Evolutionary conservation across 176 grass and related monocot genomes (phyloP), one percentile per base, ranked within the genome.

Genomic region (Eremochloa ophiuroides): DNA sequence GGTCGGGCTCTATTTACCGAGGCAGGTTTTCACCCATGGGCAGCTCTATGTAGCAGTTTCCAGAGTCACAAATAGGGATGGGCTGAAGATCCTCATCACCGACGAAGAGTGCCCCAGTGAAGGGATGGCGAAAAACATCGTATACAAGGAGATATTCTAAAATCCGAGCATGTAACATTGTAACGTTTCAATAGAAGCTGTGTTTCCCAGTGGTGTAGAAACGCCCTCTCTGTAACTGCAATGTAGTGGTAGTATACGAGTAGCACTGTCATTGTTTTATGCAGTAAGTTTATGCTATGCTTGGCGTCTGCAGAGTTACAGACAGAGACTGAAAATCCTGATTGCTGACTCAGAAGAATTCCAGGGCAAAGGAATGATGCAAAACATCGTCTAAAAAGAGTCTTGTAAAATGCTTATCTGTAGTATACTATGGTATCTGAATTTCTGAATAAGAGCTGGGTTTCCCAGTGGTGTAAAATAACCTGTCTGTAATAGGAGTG

Each of bases 121-220:
- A 44, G 42, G 25, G 14, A 47, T 23, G 31, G 48, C 20, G 1
- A 53, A 14, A 75, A 75, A 75, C 20, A 25, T 75, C 20, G 31
- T 75, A 1, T 75, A 75, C 50, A 75, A 75, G 48, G 73, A 75
- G 18, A 56, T 75, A 10, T 58, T 75, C 50, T 58, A n/a, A n/a
- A 75, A 23, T 53, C 6, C 39, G 2, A 13, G 7, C 39, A 43
- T 2, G 1, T 10, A 28, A 31, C n/a, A n/a, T n/a, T n/a, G n/a
- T n/a, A n/a, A 27, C 0, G 12, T 26, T 40, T 59, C 12, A 59
- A 75, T 59, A 26, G 38, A 73, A 59, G 11, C 31, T 17, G 50
- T 22, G 31, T 23, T 18, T 34, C 13, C 34, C 34, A 76, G 51
- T 75, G 20, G 30, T 12, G 46, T 37, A 37, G 20, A 68, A 56